Evolutionary conservation across 306 rosid genomes (phyloP), one percentile per base, ranked within the genome.

Genomic region (Begonia masoniana): DNA sequence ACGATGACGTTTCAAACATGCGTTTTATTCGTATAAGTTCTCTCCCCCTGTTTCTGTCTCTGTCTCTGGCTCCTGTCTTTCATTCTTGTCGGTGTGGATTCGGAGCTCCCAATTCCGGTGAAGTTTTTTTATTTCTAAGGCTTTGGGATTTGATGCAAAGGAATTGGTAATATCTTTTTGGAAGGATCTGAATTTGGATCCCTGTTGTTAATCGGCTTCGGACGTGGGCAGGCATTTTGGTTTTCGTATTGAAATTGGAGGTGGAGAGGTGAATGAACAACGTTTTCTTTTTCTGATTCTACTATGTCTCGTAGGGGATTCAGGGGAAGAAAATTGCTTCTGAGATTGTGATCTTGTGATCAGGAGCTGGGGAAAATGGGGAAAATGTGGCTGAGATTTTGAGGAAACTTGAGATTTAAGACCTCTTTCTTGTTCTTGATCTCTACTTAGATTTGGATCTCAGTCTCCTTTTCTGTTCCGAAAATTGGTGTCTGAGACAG

Each of bases 361-460:
- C 58, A 81, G 85, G 76, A 76, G 86, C 75, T 72, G 85, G 78
- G 82, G 94, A 64, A 78, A 76, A 66, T 78, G 84, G 85, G 51
- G 13, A 19, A 41, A 85, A 85, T 89, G 97, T 75, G 97, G 94
- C 54, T 85, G 66, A 76, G 51, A 51, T 50, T 51, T 56, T 60
- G 26, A 62, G 13, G 16, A 16, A 49, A 54, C 71, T 56, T 69
- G 43, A 53, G 55, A 51, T 24, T 58, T 46, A 43, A 61, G 57
- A 21, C 12, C 64, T 10, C 55, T 16, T 56, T 3, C 57, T 52
- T 71, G 10, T 48, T 53, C 35, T 52, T 81, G 54, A 70, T 75
- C 82, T 74, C 63, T 16, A 61, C 61, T 58, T 68, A 56, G 64
- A 66, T 54, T 21, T n/a, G 50, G 41, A n/a, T 43, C 45, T 31